A percentile compares a stretch with the other conserved stretches of the same genome.
These are phyloP conservation scores for Corymbia calophylla DNA, from an alignment of 441 rosid species.

Conservation along the genomic window DNA sequence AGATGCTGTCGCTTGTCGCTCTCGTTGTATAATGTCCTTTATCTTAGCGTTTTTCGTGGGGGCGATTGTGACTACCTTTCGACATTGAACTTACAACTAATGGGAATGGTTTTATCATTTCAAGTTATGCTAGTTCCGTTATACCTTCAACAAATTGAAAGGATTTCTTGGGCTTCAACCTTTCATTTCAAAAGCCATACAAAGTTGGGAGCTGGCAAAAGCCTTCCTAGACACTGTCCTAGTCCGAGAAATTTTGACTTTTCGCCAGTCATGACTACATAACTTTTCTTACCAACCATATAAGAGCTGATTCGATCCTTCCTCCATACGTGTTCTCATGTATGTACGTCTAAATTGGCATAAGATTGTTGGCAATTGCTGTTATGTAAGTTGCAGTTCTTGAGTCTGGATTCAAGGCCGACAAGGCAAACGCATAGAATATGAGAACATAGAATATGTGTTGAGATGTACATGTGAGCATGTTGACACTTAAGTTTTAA, in stretches of 20 bases:
- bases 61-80: background rate
- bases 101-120: background rate
- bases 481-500: no score
- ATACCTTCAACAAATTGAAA: background rate
- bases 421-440: background rate
- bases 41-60: background rate
- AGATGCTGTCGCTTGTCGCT: background rate
- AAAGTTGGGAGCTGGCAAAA: background rate
- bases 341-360: background rate
- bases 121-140: background rate
- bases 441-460: background rate
- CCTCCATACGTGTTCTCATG: background rate
- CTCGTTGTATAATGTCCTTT: background rate
- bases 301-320: background rate
- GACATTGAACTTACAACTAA: background rate
- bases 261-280: background rate
- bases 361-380: background rate
- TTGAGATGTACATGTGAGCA: no score
- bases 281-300: background rate
- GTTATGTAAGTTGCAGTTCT: background rate
- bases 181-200: background rate
- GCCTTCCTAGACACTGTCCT: background rate
- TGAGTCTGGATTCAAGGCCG: background rate
- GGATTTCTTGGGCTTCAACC: background rate
- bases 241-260: background rate